Evolutionary conservation across 768 basidiomycete genomes (phyloP), one percentile per base, ranked within the genome.

Genomic region (Sarcodon aspratus): DNA sequence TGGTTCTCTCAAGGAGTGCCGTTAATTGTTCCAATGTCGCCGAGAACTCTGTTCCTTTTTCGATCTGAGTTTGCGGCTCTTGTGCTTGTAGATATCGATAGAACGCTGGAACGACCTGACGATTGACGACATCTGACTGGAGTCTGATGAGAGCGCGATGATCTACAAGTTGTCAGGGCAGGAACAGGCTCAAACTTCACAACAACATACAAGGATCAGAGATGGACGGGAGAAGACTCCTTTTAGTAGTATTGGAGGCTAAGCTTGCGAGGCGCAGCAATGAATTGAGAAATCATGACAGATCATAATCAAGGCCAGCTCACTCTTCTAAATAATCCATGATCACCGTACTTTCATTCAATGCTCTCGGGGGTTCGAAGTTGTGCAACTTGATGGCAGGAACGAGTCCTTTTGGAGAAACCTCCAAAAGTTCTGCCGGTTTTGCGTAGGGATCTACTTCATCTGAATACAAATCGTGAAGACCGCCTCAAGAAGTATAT

Each of bases 361-460:
- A 63, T 0, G 79, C 75, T 33, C 77, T 66, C 0, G 82, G 77
- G 0, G 80, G 81, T 44, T 59, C 60, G 51, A 69, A 76, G 3
- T 64, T 63, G 54, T 79, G 65, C 48, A 88, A 61, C 55, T 71
- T 75, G 31, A 86, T 56, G 0, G 73, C 85, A 0, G 88, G 87
- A 1, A 93, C 85, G 3, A 92, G 72, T 0, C 89, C 87, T 56
- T 85, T 87, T 1, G 88, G 86, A 12, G 86, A 89, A 13, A 88
- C 69, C 35, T 85, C 78, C n/a, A 93, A 69, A 15, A 92, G 74
- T 33, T 86, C 85, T 45, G 76, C 62, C 0, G 88, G 85, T 55
- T 90, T 92, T 64, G 79, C 79, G 68, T 90, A 89, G 15, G 85
- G 84, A 62, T 88, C 82, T 31, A 87, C 82, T 63, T 88, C 85